A percentile compares a stretch with the other conserved stretches of the same genome.
phyloP scores from a whole-genome alignment of 2,329 filamentous ascomycete genomes.

The Sporothrix dimorphospora region DNA sequence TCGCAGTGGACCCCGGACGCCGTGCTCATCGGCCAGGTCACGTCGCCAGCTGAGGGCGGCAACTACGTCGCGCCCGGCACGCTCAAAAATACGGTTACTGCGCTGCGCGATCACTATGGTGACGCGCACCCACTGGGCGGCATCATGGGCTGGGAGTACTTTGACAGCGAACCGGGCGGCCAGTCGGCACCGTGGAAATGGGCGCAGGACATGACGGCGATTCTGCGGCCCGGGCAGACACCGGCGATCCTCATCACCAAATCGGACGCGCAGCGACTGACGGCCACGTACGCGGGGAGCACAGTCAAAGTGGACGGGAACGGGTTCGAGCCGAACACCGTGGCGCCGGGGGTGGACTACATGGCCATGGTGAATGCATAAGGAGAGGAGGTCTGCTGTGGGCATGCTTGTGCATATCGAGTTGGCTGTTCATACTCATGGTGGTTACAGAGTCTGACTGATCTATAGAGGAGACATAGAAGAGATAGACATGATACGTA shows the following conservation, averaged over 20 bases:
- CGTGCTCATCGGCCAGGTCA: slow-evolving; percentile 80
- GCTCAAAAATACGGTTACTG: slow-evolving; percentile 48
- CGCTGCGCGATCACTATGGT: slow-evolving; percentile 56
- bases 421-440: neutral
- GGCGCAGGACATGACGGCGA: slow-evolving; percentile 67
- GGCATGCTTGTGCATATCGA: neutral
- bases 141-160: slow-evolving; percentile 96
- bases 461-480: neutral
- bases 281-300: slow-evolving; percentile 36
- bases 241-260: slow-evolving; percentile 35
- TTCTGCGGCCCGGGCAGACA: slow-evolving; percentile 41
- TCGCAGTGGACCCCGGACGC: slow-evolving; percentile 64
- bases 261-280: slow-evolving; percentile 34
- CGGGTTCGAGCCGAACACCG: neutral
- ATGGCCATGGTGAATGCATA: slow-evolving; percentile 37
- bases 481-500: neutral
- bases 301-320: neutral
- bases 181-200: slow-evolving; percentile 71
- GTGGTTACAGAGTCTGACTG: neutral
- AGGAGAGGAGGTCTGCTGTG: neutral
- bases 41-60: slow-evolving; percentile 73
- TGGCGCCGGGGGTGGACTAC: slow-evolving; percentile 35
- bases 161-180: slow-evolving; percentile 74
- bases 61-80: slow-evolving; percentile 56
- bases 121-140: slow-evolving; percentile 66